These are phyloP conservation scores for Phaeosphaeriaceae sp. DNA, from an alignment of 2,329 filamentous ascomycete species.

Conservation along the genomic window DNA sequence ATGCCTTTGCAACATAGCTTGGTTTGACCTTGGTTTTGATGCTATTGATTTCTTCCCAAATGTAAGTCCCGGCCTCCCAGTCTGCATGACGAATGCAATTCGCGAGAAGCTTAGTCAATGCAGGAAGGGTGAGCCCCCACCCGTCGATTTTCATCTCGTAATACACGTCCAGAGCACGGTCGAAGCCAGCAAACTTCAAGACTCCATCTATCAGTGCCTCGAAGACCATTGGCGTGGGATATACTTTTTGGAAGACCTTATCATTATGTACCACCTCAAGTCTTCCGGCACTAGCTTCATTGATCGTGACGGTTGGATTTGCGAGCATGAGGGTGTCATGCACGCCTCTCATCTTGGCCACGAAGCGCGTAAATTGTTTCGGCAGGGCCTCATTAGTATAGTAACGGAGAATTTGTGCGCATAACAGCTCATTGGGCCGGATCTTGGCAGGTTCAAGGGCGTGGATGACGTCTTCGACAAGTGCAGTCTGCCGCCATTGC, in stretches of 20 bases:
- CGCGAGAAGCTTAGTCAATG: conserved; percentile 48
- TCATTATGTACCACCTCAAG: conserved; percentile 29
- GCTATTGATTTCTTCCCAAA: conserved; percentile 53
- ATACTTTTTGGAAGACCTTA: conserved; percentile 52
- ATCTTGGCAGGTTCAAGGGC: conserved; percentile 47
- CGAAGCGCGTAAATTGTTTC: conserved; percentile 46
- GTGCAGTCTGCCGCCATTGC: conserved; percentile 29
- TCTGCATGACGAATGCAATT: conserved; percentile 51
- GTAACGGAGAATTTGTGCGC: conserved; percentile 50
- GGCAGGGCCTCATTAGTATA: conserved; percentile 43
- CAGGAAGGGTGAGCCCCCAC: conserved; percentile 53
- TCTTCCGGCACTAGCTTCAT: conserved; percentile 32
- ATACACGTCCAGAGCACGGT: conserved; percentile 52
- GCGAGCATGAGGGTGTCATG: conserved; percentile 51
- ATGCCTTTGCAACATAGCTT: conserved; percentile 35
- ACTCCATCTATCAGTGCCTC: conserved; percentile 51
- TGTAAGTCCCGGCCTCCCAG: conserved; percentile 40
- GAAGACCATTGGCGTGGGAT: conserved; percentile 55
- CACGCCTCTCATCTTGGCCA: conserved; percentile 52
- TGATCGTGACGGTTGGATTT: conserved; percentile 47
- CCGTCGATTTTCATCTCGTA: conserved; percentile 52
- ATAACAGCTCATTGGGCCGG: conserved; percentile 56
- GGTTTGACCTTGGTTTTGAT: conserved; percentile 33
- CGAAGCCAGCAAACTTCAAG: conserved; percentile 54
- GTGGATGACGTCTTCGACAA: conserved; percentile 40